Base-by-base conservation (phyloP, 2,329 filamentous ascomycete genomes). In the Biscogniauxia sp. region DNA sequence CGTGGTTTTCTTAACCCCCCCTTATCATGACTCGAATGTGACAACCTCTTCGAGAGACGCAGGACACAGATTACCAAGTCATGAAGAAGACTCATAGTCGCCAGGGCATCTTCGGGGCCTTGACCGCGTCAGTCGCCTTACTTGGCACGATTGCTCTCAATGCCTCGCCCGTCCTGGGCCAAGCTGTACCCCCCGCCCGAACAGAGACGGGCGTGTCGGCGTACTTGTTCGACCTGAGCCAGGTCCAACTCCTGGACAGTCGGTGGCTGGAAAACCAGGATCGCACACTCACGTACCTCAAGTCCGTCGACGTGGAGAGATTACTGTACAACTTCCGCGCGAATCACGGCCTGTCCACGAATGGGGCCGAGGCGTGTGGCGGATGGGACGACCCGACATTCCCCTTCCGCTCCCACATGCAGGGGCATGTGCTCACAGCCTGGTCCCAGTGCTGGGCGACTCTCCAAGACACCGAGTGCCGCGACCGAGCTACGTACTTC, bases 371-470 rank as follows among this genome's bases (percentile, higher is more conserved):
- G 1, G 54, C 74, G 5, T 81, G 82, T 54, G 80, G 80, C 1
- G 82, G 82, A 2, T 84, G 82, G 82, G 82, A 84, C 67, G 79
- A 79, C 1, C 82, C 82, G 0, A 72, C 78, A 53, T 84, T 84
- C 52, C 82, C 82, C 0, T 84, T 84, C 66, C 77, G 82, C 15
- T 77, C 76, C 0, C 82, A 84, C 55, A 65, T 76, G 20, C 82
- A 84, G 60, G 82, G 82, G 0, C 82, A 84, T 66, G 78, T 78
- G 32, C 75, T 84, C 32, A 80, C 75, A 1, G 81, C 78, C 0
- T 84, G 80, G 81, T 73, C 79, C 1, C 76, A 81, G 49, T 83
- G 80, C 65, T 83, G 76, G 55, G 78, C 79, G 1, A 73, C 73
- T 1, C 68, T 81, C 0, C 65, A 74, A 5, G 79, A 84, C 58